Evolutionary conservation across 148 eudicot genomes (phyloP), one percentile per base, ranked within the genome.

Genomic region (Dysphania ambrosioides): DNA sequence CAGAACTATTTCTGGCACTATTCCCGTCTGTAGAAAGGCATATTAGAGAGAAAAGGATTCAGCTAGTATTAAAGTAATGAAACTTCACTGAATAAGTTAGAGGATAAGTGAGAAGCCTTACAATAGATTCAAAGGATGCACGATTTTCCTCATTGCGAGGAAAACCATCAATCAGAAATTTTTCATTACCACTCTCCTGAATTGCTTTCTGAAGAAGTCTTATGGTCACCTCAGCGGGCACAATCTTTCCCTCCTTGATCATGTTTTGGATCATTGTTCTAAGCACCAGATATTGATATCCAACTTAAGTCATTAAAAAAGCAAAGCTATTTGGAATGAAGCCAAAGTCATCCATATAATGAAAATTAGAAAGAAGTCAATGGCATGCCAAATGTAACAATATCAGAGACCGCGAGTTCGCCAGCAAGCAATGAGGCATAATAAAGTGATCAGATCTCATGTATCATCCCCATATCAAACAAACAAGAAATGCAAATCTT

Each of bases 141-240:
- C 91, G 91, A 49, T 93, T 93, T 82, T 93, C 97, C 81, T 93
- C 93, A 75, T 93, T 89, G 66, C 93, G 94, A 68, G 97, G 97
- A 72, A 93, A 93, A 15, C 96, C 97, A 75, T 93, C 97, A 79
- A 93, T 90, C 24, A 93, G 82, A 77, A 93, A 93, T 77, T 90
- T 90, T 67, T 90, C 93, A 41, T 87, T 87, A 4, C 53, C 86
- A 76, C 60, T 88, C 72, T 86, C 84, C 82, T 79, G 82, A 40
- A 93, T 90, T 49, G 96, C 97, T 80, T 82, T 82, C 72, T 88
- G 83, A 68, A 93, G 92, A 79, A 93, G 96, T 82, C 82, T 87
- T 57, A 89, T 80, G 57, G 96, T 90, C 70, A 93, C 91, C 84
- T 93, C 96, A 18, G 97, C 89, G 12, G 97, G 96, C 36, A 93